These are phyloP conservation scores for Populus trichocarpa DNA, from an alignment of 441 rosid genomes.

Conservation along the genomic window DNA sequence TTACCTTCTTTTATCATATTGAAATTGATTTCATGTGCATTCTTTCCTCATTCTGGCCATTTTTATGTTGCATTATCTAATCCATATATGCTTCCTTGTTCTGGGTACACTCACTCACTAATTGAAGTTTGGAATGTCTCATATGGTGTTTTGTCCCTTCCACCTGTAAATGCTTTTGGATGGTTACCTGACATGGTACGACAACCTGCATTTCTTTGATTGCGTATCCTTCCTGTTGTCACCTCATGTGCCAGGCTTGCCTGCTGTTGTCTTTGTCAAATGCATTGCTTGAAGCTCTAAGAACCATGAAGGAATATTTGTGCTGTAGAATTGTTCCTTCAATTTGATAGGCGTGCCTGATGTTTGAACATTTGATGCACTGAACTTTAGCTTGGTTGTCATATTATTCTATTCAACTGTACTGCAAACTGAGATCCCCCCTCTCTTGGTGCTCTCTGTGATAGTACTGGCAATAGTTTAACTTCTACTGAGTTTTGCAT, in stretches of 20 bases:
- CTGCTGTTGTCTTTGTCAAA: background rate
- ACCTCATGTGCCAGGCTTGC: background rate
- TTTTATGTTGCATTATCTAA: background rate
- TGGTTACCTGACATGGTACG: background rate
- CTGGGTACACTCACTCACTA: background rate
- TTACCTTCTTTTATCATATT: background rate
- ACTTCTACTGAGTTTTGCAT: background rate
- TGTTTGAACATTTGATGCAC: background rate
- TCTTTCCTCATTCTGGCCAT: background rate
- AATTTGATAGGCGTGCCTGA: background rate
- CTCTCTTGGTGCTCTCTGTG: background rate
- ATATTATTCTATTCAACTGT: background rate
- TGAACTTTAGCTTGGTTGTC: background rate
- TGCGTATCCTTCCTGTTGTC: background rate
- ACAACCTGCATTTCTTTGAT: background rate
- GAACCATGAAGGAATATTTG: background rate
- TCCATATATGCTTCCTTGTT: background rate
- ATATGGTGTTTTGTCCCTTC: background rate
- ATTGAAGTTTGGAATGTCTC: background rate
- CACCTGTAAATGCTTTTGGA: background rate
- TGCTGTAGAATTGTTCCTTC: background rate
- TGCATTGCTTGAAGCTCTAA: background rate
- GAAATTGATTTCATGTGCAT: background rate
- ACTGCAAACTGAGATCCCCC: background rate
- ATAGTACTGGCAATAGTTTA: background rate